Conservation (phyloP, 75 land plant species). For the Azolla pinnata region DNA sequence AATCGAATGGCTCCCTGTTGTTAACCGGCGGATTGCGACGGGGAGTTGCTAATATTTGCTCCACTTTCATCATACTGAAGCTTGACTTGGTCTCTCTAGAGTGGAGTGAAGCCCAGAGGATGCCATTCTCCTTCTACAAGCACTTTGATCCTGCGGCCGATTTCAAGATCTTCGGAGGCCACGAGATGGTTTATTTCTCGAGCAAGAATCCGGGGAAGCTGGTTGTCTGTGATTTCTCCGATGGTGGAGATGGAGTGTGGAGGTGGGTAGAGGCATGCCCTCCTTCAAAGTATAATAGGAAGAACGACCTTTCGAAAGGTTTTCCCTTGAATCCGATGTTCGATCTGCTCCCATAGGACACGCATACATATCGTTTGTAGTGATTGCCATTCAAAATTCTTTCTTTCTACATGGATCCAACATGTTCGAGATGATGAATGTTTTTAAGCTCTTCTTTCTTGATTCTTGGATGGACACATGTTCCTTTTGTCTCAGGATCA, state of each 20-base stretch:
- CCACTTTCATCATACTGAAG: constrained; percentile 44
- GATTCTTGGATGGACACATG: too few relatives aligned
- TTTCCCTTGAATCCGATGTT: constrained; percentile 17
- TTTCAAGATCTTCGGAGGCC: constrained; percentile 58
- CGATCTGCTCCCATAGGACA: too few relatives aligned
- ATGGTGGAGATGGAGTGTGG: constrained; percentile 31
- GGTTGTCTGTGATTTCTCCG: constrained; percentile 39
- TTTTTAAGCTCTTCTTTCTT: too few relatives aligned
- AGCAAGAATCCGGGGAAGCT: constrained; percentile 41
- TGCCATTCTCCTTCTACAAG: constrained; percentile 42
- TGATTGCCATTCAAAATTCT: too few relatives aligned
- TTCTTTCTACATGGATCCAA: too few relatives aligned
- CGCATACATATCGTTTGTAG: too few relatives aligned
- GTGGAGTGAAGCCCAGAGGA: constrained; percentile 60
- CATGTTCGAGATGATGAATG: too few relatives aligned
- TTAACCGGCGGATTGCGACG: constrained; percentile 50
- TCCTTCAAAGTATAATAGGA: constrained; percentile 1
- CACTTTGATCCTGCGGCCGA: constrained; percentile 25
- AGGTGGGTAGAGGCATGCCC: constrained; percentile 46
- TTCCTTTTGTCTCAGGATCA: too few relatives aligned
- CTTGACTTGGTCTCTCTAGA: constrained; percentile 42
- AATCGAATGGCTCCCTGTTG: constrained; percentile 23
- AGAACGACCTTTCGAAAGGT: constrained; percentile 4
- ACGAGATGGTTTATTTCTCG: constrained; percentile 44
- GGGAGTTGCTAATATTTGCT: constrained; percentile 30